Evolutionary conservation across 176 grass and related monocot genomes (phyloP).

Genomic region (Carex parvula): DNA sequence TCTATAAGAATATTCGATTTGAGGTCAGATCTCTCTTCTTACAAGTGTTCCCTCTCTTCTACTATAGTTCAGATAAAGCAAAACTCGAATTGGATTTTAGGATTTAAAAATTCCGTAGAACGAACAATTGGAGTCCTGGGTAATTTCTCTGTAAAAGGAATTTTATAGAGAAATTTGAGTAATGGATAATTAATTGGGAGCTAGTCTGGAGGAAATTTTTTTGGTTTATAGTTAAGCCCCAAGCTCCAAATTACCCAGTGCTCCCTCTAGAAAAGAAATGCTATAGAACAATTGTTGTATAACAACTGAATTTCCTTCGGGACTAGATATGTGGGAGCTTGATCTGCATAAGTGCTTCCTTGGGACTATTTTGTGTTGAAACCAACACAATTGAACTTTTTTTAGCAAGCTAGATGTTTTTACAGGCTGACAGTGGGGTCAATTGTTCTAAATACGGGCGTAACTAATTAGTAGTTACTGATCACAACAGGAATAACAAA

Average conservation of each 20-base stretch:
- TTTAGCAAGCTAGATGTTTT: neutral
- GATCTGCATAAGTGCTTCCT: neutral
- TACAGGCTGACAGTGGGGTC: neutral
- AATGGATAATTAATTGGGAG: neutral
- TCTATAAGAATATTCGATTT: conserved; percentile 97
- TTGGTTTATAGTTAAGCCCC: neutral
- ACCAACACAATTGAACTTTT: neutral
- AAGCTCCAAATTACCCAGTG: neutral
- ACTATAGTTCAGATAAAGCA: neutral
- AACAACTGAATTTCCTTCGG: neutral
- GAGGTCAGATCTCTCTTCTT: conserved; percentile 46
- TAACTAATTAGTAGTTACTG: neutral
- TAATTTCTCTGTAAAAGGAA: neutral
- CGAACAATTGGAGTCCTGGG: neutral
- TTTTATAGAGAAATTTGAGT: neutral
- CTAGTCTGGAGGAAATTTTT: neutral
- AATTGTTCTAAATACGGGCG: neutral
- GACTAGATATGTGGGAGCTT: neutral
- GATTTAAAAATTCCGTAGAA: neutral
- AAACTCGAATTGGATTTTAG: neutral
- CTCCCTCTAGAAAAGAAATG: neutral
- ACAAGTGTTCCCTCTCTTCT: neutral
- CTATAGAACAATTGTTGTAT: neutral
- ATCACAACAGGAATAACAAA: neutral
- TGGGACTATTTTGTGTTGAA: neutral